phyloP scores from a whole-genome alignment of 805 yeast genomes.

The Wickerhamomyces queroliae region DNA sequence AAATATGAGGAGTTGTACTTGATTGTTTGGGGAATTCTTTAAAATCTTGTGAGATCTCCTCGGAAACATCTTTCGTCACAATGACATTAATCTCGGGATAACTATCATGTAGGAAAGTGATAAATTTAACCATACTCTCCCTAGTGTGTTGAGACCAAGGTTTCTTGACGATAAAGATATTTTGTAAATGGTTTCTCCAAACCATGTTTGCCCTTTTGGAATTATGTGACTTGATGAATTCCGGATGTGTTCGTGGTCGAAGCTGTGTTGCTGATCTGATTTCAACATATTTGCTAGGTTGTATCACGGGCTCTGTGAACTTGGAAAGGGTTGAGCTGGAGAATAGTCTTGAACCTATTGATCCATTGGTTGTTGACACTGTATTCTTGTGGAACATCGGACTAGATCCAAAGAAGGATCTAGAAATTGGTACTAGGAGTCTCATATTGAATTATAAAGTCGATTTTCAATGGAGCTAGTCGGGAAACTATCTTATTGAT shows the following conservation, averaged over 20 bases:
- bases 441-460: too few relatives aligned
- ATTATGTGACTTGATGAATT: conserved; percentile 46
- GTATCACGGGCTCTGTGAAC: conserved; percentile 24
- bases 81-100: conserved; percentile 75
- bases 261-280: conserved; percentile 25
- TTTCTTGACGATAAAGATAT: conserved; percentile 77
- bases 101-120: conserved; percentile 49
- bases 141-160: conserved; percentile 69
- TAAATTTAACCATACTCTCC: conserved; percentile 59
- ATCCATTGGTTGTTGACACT: neutral
- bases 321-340: conserved; percentile 9
- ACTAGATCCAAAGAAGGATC: neutral
- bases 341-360: conserved; percentile 4
- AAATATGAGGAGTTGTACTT: conserved; percentile 28
- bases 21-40: conserved; percentile 17
- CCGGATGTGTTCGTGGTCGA: conserved; percentile 35
- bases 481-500: too few relatives aligned
- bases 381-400: neutral
- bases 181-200: conserved; percentile 72
- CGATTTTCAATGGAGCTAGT: too few relatives aligned
- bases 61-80: conserved; percentile 69
- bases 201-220: conserved; percentile 56
- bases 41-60: conserved; percentile 45
- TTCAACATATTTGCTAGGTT: conserved; percentile 22
- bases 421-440: too few relatives aligned